Base-by-base conservation (phyloP, 2,329 filamentous ascomycete genomes). In the Bipolaris bicolor region DNA sequence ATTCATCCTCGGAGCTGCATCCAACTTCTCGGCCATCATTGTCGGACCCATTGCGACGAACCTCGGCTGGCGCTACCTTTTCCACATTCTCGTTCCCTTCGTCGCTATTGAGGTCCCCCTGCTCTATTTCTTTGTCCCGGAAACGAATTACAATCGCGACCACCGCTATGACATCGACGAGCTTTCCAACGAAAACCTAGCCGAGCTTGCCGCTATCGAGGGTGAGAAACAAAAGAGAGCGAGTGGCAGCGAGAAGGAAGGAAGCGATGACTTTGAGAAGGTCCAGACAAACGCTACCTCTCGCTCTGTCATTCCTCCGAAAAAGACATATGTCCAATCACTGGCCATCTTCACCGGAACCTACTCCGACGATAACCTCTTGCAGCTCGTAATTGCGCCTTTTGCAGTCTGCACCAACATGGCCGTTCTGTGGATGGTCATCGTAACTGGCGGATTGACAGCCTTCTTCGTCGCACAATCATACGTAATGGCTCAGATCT, bases 401-500 rank as follows among this genome's bases (percentile, higher is more conserved):
- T 72, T 84, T 33, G 77, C 82, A 3, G 75, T 84, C 46, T 79
- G 83, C 63, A 77, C 79, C 49, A 84, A 84, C 53, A 76, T 83
- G 0, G 81, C 79, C 6, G 81, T 84, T 3, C 71, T 82, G 13
- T 84, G 80, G 80, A 78, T 78, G 16, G 81, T 83, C 41, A 61
- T 84, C 15, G 68, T 83, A 3, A 78, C 77, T 5, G 79, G 78
- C 54, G 76, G 76, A 51, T 73, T 79, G 4, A 78, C 76, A 1
- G 76, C 76, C 36, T 77, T 80, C 39, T 79, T 76, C 62, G 79
- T 81, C 18, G 77, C 77, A 1, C 77, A 76, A 64, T 77, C 77
- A 3, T 78, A 77, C 58, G 76, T 76, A 48, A 72, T 80, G 57
- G 76, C 78, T 10, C 78, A 79, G 33, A 82, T 84, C 60, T 84